Percentiles rank a stretch among this genome's conserved stretches.
These are phyloP conservation scores for Theobroma cacao DNA, from an alignment of 345 rosid species.

Conservation along the genomic window DNA sequence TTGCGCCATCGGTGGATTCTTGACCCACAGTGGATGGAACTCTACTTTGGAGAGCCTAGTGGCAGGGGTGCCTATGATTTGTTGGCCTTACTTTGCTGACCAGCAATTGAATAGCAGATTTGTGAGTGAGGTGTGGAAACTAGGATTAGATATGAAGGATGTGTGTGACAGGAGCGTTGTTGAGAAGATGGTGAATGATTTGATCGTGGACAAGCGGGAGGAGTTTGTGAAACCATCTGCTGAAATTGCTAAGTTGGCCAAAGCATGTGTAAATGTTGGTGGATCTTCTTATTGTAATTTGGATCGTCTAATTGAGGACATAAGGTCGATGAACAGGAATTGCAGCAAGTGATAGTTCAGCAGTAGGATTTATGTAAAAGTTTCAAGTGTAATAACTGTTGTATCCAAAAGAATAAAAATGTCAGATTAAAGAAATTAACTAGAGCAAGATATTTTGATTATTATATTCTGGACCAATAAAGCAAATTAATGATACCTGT, in stretches of 20 bases:
- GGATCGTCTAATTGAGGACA: conserved; percentile 38
- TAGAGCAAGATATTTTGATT: too few relatives aligned
- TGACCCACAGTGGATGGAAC: conserved; percentile 81
- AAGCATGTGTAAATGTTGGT: conserved; percentile 19
- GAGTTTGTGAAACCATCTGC: conserved; percentile 28
- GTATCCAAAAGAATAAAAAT: too few relatives aligned
- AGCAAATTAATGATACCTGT: too few relatives aligned
- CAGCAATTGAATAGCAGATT: conserved; percentile 60
- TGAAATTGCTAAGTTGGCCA: conserved; percentile 29
- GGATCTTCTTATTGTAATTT: conserved; percentile 41
- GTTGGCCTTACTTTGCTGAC: conserved; percentile 64
- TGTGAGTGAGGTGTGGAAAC: conserved; percentile 53
- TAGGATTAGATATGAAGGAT: conserved; percentile 77
- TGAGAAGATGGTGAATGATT: conserved; percentile 47
- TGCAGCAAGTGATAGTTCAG: too few relatives aligned
- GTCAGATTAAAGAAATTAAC: too few relatives aligned
- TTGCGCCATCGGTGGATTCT: conserved; percentile 51
- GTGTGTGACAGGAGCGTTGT: conserved; percentile 42
- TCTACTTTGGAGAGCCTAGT: conserved; percentile 66
- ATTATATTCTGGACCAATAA: too few relatives aligned
- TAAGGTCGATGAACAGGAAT: too few relatives aligned
- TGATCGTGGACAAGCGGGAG: conserved; percentile 55
- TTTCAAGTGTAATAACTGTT: too few relatives aligned
- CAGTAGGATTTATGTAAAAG: too few relatives aligned
- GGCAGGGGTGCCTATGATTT: conserved; percentile 67